These are phyloP conservation scores for Trametes versicolor DNA, from an alignment of 1,284 basidiomycete genomes.

Conservation along the genomic window DNA sequence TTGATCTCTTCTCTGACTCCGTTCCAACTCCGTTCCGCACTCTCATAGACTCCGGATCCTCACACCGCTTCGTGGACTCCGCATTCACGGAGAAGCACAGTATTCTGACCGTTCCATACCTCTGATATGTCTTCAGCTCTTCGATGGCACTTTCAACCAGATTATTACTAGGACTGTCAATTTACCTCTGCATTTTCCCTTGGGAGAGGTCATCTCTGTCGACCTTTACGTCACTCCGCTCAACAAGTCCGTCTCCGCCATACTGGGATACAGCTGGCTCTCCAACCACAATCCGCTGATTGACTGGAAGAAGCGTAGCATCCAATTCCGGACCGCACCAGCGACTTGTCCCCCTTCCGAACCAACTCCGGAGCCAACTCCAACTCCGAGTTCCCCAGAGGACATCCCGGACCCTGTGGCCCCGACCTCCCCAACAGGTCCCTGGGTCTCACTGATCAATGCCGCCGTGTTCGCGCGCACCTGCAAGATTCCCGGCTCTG, in stretches of 20 bases:
- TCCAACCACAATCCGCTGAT: constrained; percentile 29
- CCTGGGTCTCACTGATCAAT: constrained; percentile 22
- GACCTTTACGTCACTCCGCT: constrained; percentile 22
- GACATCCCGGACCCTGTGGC: neutral
- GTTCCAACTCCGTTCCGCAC: constrained; percentile 3
- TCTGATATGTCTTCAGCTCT: constrained; percentile 9
- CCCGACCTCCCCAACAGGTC: constrained; percentile 5
- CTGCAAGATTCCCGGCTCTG: constrained; percentile 17
- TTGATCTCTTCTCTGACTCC: constrained; percentile 4
- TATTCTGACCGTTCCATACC: constrained; percentile 3
- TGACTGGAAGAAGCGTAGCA: constrained; percentile 30
- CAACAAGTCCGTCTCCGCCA: constrained; percentile 21
- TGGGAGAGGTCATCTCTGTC: constrained; percentile 9
- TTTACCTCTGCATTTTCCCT: constrained; percentile 16
- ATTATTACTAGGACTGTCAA: constrained; percentile 4
- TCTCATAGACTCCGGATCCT: constrained; percentile 19
- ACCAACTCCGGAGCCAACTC: neutral
- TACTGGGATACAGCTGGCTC: constrained; percentile 31
- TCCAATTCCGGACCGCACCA: constrained; percentile 22
- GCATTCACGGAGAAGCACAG: constrained; percentile 1
- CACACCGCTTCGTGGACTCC: constrained; percentile 24
- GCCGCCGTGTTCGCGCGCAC: constrained; percentile 25
- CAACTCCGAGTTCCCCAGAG: neutral
- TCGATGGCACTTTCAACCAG: constrained; percentile 16
- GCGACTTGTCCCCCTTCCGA: constrained; percentile 6